Evolutionary conservation across 495 filamentous ascomycete genomes (phyloP).

Genomic region (Oidiodendron maius): DNA sequence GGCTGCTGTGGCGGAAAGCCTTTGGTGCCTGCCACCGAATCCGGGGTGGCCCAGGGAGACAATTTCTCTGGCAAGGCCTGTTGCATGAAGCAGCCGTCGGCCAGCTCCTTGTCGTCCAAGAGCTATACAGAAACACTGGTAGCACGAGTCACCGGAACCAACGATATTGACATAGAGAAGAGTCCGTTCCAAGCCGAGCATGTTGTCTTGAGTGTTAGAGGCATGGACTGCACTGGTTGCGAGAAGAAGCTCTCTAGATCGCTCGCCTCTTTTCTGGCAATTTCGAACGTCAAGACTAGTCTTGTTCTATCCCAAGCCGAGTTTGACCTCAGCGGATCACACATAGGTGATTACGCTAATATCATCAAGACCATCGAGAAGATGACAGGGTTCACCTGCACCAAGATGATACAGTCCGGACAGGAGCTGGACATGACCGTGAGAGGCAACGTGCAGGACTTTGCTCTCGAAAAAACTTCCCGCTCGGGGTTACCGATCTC

Average conservation of each 20-base stretch:
- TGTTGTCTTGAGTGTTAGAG: conserved; percentile 46
- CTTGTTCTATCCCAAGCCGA: neutral
- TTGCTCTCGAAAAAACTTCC: neutral
- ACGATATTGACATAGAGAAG: conserved; percentile 13
- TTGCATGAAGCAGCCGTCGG: too few relatives aligned
- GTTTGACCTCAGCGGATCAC: neutral
- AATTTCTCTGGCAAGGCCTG: too few relatives aligned
- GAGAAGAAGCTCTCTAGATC: conserved; percentile 46
- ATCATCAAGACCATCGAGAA: neutral
- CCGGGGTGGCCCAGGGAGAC: too few relatives aligned
- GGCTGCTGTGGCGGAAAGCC: too few relatives aligned
- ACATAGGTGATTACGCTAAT: neutral
- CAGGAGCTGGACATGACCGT: neutral
- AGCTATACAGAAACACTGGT: too few relatives aligned
- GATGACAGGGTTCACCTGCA: neutral
- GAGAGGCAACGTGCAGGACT: neutral
- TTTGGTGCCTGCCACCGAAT: too few relatives aligned
- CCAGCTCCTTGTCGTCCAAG: too few relatives aligned
- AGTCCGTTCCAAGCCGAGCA: conserved; percentile 2
- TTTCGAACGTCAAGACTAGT: neutral
- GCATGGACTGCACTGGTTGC: conserved; percentile 65
- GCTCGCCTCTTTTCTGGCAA: neutral
- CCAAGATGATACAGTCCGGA: neutral
- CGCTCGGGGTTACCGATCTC: neutral
- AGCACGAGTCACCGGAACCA: too few relatives aligned